phyloP scores from a whole-genome alignment of 768 basidiomycete genomes.

The Daedalea quercina region DNA sequence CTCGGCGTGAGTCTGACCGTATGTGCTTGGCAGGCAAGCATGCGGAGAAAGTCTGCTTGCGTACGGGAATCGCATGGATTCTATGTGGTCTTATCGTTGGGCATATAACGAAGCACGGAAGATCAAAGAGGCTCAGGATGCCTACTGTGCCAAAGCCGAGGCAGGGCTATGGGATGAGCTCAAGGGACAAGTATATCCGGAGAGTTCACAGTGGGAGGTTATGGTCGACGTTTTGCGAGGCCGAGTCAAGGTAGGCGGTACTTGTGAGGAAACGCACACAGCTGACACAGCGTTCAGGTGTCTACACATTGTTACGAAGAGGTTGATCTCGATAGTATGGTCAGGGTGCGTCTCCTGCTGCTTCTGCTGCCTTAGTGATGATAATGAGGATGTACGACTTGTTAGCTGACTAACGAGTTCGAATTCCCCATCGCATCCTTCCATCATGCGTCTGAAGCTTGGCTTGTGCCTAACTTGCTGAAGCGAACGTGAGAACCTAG shows the following conservation, averaged over 20 bases:
- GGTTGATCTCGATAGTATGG: constrained; percentile 67
- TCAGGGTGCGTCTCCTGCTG: constrained; percentile 43
- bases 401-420: constrained; percentile 77
- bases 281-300: constrained; percentile 31
- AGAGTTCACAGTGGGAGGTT: constrained; percentile 63
- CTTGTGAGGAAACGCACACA: neutral
- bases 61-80: constrained; percentile 60
- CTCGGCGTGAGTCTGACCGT: neutral
- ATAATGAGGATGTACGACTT: neutral
- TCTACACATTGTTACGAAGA: constrained; percentile 68
- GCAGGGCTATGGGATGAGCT: constrained; percentile 32
- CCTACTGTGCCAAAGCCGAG: constrained; percentile 59
- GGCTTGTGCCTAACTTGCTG: constrained; percentile 71
- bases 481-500: constrained; percentile 49
- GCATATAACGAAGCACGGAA: constrained; percentile 73
- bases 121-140: constrained; percentile 63
- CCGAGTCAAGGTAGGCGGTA: constrained; percentile 60
- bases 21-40: constrained; percentile 24
- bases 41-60: constrained; percentile 33
- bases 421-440: constrained; percentile 71
- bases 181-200: constrained; percentile 49
- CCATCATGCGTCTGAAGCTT: constrained; percentile 79
- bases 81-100: constrained; percentile 69
- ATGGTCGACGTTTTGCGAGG: constrained; percentile 82
- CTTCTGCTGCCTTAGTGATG: neutral